phyloP scores from a whole-genome alignment of 495 filamentous ascomycete species.

The Hypoxylon subgilvum region DNA sequence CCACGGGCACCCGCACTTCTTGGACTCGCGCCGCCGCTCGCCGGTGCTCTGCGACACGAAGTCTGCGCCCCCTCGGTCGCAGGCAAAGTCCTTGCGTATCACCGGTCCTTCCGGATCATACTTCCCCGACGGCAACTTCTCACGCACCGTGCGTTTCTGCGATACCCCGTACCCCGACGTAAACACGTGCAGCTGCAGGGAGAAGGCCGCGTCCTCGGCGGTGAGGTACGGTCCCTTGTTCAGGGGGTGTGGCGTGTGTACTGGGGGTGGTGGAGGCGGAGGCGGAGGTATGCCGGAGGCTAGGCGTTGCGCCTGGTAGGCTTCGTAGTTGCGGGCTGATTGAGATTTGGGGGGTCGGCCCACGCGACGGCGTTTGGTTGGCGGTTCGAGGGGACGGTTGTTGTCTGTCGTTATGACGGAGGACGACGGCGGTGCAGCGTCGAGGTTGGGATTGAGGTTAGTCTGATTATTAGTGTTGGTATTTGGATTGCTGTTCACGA shows the following conservation, averaged over 20 bases:
- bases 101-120: constrained; percentile 38
- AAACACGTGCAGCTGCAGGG: constrained; percentile 39
- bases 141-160: constrained; percentile 42
- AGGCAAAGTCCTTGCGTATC: constrained; percentile 41
- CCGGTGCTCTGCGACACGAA: constrained; percentile 41
- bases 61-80: constrained; percentile 39
- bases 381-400: not conserved
- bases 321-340: constrained; percentile 43
- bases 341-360: constrained; percentile 34
- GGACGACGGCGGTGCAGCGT: not conserved
- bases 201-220: constrained; percentile 37
- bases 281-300: constrained; percentile 59
- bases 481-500: not conserved
- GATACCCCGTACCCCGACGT: constrained; percentile 42
- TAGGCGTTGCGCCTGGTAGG: constrained; percentile 65
- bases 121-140: constrained; percentile 40
- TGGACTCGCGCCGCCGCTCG: constrained; percentile 38
- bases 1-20: constrained; percentile 41
- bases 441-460: not conserved
- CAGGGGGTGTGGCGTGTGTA: constrained; percentile 71
- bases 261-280: constrained; percentile 68
- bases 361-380: constrained; percentile 15
- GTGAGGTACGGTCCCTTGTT: constrained; percentile 63
- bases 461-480: not conserved
- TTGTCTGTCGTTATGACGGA: not conserved